These are phyloP conservation scores for Isoetes taiwanensis DNA, from an alignment of 75 land plant genomes.

Conservation along the genomic window DNA sequence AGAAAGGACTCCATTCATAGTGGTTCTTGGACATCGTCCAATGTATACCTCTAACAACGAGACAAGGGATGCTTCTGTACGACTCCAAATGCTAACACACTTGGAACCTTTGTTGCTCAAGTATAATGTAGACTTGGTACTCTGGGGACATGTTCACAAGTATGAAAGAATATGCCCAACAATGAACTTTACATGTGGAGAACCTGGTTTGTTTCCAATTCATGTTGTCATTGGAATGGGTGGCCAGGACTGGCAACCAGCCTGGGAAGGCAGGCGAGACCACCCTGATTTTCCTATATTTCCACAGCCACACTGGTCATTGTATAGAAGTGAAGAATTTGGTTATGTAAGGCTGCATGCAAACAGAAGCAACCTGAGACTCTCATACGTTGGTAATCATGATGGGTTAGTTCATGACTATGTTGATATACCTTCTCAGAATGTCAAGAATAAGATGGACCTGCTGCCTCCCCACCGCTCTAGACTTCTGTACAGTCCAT, in stretches of 20 bases:
- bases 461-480: background rate
- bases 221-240: constrained; percentile 94
- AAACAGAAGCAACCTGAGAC: constrained; percentile 37
- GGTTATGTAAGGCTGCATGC: constrained; percentile 69
- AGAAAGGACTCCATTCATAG: constrained; percentile 61
- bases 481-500: too few relatives aligned
- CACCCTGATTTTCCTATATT: constrained; percentile 49
- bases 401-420: constrained; percentile 72
- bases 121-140: constrained; percentile 57
- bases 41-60: constrained; percentile 77
- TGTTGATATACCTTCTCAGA: constrained; percentile 40
- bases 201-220: constrained; percentile 25
- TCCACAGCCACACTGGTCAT: constrained; percentile 56
- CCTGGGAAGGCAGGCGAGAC: constrained; percentile 58
- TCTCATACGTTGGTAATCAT: constrained; percentile 76
- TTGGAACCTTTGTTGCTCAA: constrained; percentile 66
- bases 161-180: constrained; percentile 86
- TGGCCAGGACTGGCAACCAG: constrained; percentile 80
- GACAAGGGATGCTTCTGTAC: constrained; percentile 28
- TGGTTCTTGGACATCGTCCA: constrained; percentile 84
- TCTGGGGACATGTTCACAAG: constrained; percentile 92
- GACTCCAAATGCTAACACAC: constrained; percentile 31
- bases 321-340: constrained; percentile 77
- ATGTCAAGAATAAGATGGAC: constrained; percentile 8
- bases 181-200: constrained; percentile 55